Conservation (phyloP, 129 eudicot species). For the Heracleum sosnowskyi region DNA sequence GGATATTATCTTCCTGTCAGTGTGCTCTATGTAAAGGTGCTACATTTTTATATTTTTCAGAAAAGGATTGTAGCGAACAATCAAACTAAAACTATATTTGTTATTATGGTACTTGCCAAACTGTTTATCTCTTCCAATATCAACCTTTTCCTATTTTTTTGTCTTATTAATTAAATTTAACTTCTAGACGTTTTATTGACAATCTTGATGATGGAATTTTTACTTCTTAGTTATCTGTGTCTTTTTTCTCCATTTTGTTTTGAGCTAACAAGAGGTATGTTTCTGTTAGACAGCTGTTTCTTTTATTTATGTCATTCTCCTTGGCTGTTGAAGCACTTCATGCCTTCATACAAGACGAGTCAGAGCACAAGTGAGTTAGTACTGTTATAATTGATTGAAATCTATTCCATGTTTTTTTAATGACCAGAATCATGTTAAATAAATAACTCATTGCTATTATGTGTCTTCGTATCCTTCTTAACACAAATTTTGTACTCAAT, state of each 20-base stretch:
- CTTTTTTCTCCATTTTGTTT: slow-evolving; percentile 9
- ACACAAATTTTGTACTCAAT: not conserved
- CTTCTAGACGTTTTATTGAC: not conserved
- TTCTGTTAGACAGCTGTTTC: slow-evolving; percentile 97
- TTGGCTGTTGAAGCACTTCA: slow-evolving; percentile 98
- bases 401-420: not conserved
- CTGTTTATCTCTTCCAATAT: not conserved
- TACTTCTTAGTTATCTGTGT: not conserved
- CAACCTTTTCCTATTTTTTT: not conserved
- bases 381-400: not conserved
- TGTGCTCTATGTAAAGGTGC: not conserved
- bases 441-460: not conserved
- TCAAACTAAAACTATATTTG: not conserved
- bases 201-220: not conserved
- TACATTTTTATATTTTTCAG: not conserved
- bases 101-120: not conserved
- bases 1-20: not conserved
- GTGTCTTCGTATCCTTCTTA: not conserved
- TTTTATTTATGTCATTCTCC: slow-evolving; percentile 93
- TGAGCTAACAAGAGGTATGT: slow-evolving; percentile 30
- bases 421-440: not conserved
- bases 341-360: slow-evolving; percentile 96
- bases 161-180: not conserved
- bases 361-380: slow-evolving; percentile 90
- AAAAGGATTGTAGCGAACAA: not conserved